Percentiles rank a stretch among this genome's conserved stretches.
phyloP scores from a whole-genome alignment of 192 early-diverging fungal species.

The Coemansia umbellata region DNA sequence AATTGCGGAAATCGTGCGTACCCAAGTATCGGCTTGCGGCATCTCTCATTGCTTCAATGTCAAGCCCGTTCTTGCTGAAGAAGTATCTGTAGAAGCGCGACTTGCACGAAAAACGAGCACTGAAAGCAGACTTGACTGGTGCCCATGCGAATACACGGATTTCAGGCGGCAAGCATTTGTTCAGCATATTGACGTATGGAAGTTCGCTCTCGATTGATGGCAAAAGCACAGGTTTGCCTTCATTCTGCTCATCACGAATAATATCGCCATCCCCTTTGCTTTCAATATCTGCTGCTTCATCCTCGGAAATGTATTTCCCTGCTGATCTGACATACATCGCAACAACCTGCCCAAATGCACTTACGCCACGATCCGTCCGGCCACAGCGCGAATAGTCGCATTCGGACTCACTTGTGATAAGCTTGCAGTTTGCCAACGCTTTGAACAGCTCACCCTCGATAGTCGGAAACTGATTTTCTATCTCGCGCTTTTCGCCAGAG shows the following conservation, averaged over 20 bases:
- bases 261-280: slow-evolving; percentile 15
- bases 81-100: slow-evolving; percentile 90
- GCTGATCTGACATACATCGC: slow-evolving; percentile 70
- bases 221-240: slow-evolving; percentile 14
- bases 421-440: slow-evolving; percentile 69
- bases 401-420: slow-evolving; percentile 64
- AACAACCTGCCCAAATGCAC: slow-evolving; percentile 86
- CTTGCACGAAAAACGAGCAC: slow-evolving; percentile 82
- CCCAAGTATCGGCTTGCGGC: slow-evolving; percentile 72
- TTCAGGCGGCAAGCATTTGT: slow-evolving; percentile 77
- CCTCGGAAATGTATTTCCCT: slow-evolving; percentile 37
- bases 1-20: slow-evolving; percentile 89
- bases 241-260: slow-evolving; percentile 24
- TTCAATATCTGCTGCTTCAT: slow-evolving; percentile 36
- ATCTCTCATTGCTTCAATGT: slow-evolving; percentile 72
- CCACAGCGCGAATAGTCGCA: slow-evolving; percentile 84
- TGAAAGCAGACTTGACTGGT: slow-evolving; percentile 69
- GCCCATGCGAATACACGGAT: slow-evolving; percentile 93
- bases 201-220: slow-evolving; percentile 54
- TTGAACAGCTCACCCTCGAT: slow-evolving; percentile 85
- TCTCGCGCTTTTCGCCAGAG: slow-evolving; percentile 29
- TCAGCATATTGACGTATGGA: slow-evolving; percentile 78
- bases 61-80: slow-evolving; percentile 61
- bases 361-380: slow-evolving; percentile 85
- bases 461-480: slow-evolving; percentile 57